Conservation (phyloP, 78 protist genomes). For the Guillardia theta region DNA sequence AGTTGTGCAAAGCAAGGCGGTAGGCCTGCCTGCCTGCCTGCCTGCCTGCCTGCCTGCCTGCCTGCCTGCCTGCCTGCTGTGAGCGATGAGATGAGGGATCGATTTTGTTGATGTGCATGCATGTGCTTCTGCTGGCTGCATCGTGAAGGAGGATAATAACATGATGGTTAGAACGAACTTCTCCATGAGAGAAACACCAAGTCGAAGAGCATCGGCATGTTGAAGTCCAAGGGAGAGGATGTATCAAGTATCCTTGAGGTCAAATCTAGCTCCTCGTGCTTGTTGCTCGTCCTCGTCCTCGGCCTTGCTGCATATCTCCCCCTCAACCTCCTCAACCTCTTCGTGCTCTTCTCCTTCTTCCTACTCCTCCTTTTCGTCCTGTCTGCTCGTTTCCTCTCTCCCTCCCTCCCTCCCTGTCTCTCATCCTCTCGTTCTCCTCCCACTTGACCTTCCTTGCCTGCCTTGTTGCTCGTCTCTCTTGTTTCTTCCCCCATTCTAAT, state of each 20-base stretch:
- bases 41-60: background rate
- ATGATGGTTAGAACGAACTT: background rate
- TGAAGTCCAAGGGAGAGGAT: slow-evolving; percentile 6
- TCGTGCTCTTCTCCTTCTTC: no score
- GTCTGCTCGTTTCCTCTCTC: no score
- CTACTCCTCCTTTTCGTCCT: no score
- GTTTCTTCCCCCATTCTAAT: background rate
- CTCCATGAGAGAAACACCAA: background rate
- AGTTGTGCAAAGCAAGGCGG: background rate
- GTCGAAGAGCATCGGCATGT: background rate
- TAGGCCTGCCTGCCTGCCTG: background rate
- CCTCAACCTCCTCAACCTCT: no score
- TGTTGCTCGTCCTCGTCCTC: no score
- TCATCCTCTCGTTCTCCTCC: no score
- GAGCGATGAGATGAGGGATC: background rate
- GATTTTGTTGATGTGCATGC: background rate
- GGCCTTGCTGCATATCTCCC: no score
- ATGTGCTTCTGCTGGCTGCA: background rate
- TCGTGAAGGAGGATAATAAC: no score
- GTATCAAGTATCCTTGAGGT: no score
- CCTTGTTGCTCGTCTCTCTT: background rate
- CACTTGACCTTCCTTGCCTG: background rate
- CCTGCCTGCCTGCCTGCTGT: background rate
- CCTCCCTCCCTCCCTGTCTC: no score
- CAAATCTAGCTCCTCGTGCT: no score